Conservation (phyloP, 176 grass and related monocot species). For the Calamus simplicifolius region DNA sequence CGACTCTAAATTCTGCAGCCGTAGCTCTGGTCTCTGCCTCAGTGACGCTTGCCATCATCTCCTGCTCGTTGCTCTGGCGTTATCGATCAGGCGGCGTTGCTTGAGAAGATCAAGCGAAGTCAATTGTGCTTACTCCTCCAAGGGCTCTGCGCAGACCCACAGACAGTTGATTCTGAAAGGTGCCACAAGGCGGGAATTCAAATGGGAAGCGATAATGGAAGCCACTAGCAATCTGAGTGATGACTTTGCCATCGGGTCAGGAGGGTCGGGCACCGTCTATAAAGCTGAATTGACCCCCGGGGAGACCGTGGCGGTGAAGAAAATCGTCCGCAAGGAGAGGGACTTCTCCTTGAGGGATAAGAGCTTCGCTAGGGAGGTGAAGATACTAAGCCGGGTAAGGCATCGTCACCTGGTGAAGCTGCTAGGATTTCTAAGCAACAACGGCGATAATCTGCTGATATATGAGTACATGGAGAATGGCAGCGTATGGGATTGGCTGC, state of each 20-base stretch:
- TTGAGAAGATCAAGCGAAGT: slow-evolving; percentile 37
- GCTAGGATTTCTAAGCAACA: slow-evolving; percentile 55
- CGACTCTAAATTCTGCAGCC: slow-evolving; percentile 37
- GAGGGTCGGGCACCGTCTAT: slow-evolving; percentile 85
- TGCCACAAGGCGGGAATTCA: slow-evolving; percentile 59
- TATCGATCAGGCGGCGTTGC: slow-evolving; percentile 16
- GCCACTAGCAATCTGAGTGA: slow-evolving; percentile 78
- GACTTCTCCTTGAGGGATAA: slow-evolving; percentile 51
- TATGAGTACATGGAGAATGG: slow-evolving; percentile 99
- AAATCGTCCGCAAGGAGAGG: slow-evolving; percentile 42
- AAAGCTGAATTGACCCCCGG: slow-evolving; percentile 54
- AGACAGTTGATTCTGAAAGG: slow-evolving; percentile 56
- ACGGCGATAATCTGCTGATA: slow-evolving; percentile 51
- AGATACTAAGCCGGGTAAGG: slow-evolving; percentile 61
- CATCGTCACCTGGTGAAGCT: slow-evolving; percentile 97
- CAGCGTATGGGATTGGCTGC: slow-evolving; percentile 87
- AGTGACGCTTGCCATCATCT: slow-evolving; percentile 52
- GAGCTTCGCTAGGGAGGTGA: slow-evolving; percentile 76
- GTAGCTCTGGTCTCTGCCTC: slow-evolving; percentile 59
- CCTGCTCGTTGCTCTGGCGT: slow-evolving; percentile 24
- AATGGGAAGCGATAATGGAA: slow-evolving; percentile 96
- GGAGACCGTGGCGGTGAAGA: slow-evolving; percentile 88
- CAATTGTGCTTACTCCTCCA: slow-evolving; percentile 51
- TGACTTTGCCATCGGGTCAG: slow-evolving; percentile 68
- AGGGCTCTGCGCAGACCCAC: slow-evolving; percentile 35